A percentile compares a stretch with the other conserved stretches of the same genome.
Evolutionary conservation across 139 green algal genomes (phyloP).

Genomic region (Tetraselmis chui): DNA sequence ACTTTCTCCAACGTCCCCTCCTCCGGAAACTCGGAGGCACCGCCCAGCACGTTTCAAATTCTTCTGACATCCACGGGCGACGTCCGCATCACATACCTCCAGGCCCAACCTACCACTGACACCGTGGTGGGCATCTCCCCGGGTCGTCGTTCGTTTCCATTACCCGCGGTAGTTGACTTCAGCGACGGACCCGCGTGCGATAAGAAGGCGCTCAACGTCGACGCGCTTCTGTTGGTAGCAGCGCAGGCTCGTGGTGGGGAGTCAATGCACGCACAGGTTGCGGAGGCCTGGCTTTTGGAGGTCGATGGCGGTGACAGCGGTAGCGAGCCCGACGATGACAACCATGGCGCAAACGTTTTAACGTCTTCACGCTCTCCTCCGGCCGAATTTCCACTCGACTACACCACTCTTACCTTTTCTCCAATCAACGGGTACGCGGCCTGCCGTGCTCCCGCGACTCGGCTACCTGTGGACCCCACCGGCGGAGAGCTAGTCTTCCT

Average conservation of each 20-base stretch:
- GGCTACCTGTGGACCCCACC: not conserved
- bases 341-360: not conserved
- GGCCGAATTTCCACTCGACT: not conserved
- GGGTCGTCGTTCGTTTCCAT: not conserved
- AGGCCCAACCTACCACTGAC: not conserved
- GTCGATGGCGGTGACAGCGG: not conserved
- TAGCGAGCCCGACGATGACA: not conserved
- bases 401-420: not conserved
- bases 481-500: not conserved
- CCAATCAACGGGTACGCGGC: not conserved
- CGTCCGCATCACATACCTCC: not conserved
- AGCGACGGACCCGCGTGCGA: not conserved
- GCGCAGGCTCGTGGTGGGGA: not conserved
- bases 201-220: not conserved
- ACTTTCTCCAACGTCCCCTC: not conserved
- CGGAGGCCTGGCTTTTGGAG: not conserved
- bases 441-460: not conserved
- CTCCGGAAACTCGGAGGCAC: not conserved
- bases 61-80: not conserved
- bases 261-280: not conserved
- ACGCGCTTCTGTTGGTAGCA: not conserved
- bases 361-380: too few species aligned
- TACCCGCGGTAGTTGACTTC: not conserved
- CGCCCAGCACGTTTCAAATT: not conserved
- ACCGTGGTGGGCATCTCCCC: not conserved